A percentile compares a stretch with the other conserved stretches of the same genome.
Conservation (phyloP, 768 basidiomycete genomes). For the Daedaleopsis sinensis region DNA sequence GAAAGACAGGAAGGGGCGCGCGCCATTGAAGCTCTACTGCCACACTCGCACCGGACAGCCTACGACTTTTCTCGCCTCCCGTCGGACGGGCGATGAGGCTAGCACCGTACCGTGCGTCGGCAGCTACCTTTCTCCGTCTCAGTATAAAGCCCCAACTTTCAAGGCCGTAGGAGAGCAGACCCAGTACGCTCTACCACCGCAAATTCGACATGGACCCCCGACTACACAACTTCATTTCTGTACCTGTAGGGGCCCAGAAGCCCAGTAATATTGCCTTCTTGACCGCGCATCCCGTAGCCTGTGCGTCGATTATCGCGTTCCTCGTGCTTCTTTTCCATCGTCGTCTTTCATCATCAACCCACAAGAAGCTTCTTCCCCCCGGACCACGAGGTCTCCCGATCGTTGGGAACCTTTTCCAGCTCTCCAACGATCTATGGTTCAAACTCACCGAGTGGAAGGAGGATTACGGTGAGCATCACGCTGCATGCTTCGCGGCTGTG, state of each 20-base stretch:
- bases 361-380: conserved; percentile 24
- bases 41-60: too few species aligned
- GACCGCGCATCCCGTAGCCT: background rate
- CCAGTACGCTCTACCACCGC: too few species aligned
- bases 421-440: conserved; percentile 27
- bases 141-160: too few species aligned
- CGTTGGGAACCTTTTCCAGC: conserved; percentile 37
- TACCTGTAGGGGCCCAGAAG: background rate
- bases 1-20: too few species aligned
- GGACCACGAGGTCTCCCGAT: conserved; percentile 38
- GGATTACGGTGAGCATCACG: conserved; percentile 21
- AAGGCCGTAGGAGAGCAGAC: too few species aligned
- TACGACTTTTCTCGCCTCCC: too few species aligned
- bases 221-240: background rate
- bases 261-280: background rate
- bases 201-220: background rate
- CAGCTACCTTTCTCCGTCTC: too few species aligned
- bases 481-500: background rate
- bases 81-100: too few species aligned
- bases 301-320: background rate
- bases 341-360: background rate
- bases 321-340: background rate
- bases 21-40: too few species aligned
- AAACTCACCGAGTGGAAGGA: conserved; percentile 28
- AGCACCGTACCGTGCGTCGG: too few species aligned